Conservation (phyloP, 2,329 filamentous ascomycete genomes). For the Penicillium olsonii region DNA sequence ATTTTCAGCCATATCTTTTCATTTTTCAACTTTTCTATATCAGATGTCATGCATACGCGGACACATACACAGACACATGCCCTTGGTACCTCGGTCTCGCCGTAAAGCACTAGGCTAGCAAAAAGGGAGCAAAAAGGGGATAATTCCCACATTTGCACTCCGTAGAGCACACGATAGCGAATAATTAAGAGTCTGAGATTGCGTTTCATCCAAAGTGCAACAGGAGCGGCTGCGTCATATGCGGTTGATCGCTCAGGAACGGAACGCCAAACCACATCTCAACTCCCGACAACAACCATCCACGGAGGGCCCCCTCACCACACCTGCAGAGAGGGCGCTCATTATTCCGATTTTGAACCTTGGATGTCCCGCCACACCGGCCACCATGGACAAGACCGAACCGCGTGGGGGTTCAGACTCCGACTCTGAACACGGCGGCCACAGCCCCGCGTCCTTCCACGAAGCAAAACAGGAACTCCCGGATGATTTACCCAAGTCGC, state of each 20-base stretch:
- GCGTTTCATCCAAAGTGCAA: neutral
- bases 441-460: conserved; percentile 23
- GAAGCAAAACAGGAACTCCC: conserved; percentile 59
- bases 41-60: conserved; percentile 5
- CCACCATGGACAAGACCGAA: conserved; percentile 39
- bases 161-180: neutral
- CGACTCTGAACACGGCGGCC: conserved; percentile 23
- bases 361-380: conserved; percentile 22
- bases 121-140: too few relatives aligned
- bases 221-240: conserved; percentile 7
- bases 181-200: neutral
- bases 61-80: neutral
- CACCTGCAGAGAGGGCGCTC: conserved; percentile 10
- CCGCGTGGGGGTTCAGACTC: conserved; percentile 33
- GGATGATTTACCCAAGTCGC: conserved; percentile 81
- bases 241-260: conserved; percentile 8
- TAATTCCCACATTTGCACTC: too few relatives aligned
- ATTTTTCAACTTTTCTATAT: conserved; percentile 12
- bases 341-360: neutral
- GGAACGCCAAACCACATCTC: conserved; percentile 6
- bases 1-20: conserved; percentile 16
- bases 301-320: neutral
- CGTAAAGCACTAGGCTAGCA: too few relatives aligned
- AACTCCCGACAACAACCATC: neutral
- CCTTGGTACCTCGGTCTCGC: neutral